These are phyloP conservation scores for Phoma herbarum DNA, from an alignment of 2,329 filamentous ascomycete genomes.

Conservation along the genomic window DNA sequence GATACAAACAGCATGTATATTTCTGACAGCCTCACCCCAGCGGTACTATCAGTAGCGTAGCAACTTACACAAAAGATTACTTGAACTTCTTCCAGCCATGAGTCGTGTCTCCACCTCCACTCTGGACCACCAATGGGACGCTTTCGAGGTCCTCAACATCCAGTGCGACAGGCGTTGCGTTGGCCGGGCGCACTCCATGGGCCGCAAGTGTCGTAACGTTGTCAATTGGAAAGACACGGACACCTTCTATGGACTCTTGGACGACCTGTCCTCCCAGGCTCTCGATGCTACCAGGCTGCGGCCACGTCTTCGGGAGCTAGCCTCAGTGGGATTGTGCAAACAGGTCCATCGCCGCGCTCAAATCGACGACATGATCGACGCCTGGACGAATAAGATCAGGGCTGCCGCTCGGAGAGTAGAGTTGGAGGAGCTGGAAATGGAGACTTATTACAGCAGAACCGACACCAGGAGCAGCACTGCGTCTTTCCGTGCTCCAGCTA, in stretches of 20 bases:
- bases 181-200: slow-evolving; percentile 19
- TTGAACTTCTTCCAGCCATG: background rate
- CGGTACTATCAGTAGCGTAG: background rate
- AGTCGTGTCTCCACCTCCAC: background rate
- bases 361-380: slow-evolving; percentile 1
- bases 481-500: background rate
- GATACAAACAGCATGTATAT: slow-evolving; percentile 1
- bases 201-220: slow-evolving; percentile 18
- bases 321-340: slow-evolving; percentile 18
- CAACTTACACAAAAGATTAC: background rate
- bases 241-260: slow-evolving; percentile 8
- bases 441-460: background rate
- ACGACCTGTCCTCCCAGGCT: slow-evolving; percentile 6
- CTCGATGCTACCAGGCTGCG: slow-evolving; percentile 22
- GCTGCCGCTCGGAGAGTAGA: background rate
- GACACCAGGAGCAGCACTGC: slow-evolving; percentile 2
- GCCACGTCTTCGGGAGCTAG: slow-evolving; percentile 20
- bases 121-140: slow-evolving; percentile 17
- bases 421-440: background rate
- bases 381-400: slow-evolving; percentile 12
- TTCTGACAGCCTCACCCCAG: background rate
- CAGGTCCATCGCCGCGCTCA: slow-evolving; percentile 6
- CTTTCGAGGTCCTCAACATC: slow-evolving; percentile 21
- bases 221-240: slow-evolving; percentile 9
- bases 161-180: slow-evolving; percentile 19